These are phyloP conservation scores for Alternaria solani DNA, from an alignment of 2,329 filamentous ascomycete genomes.

Conservation along the genomic window DNA sequence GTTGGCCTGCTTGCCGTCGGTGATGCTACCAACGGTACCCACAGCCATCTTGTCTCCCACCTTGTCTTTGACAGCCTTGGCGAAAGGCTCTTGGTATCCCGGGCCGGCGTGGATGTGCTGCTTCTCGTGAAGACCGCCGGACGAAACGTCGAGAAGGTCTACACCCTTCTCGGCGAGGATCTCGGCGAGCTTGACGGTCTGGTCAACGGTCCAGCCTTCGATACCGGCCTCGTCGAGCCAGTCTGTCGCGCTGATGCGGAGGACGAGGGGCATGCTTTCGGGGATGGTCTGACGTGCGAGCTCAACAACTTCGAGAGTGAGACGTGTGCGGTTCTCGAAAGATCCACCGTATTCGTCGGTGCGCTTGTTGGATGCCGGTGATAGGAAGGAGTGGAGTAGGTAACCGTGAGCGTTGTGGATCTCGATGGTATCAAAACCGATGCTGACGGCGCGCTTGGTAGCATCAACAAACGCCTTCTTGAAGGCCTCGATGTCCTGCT, in stretches of 20 bases:
- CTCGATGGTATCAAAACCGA: constrained; percentile 80
- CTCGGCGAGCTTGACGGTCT: constrained; percentile 70
- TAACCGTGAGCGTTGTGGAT: constrained; percentile 85
- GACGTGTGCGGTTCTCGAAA: constrained; percentile 74
- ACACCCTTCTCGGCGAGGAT: constrained; percentile 76
- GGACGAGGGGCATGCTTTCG: constrained; percentile 72
- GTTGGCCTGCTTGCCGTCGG: constrained; percentile 70
- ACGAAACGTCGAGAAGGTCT: constrained; percentile 84
- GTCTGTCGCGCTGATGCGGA: constrained; percentile 77
- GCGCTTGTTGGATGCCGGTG: constrained; percentile 73
- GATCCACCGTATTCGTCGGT: constrained; percentile 73
- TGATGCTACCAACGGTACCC: constrained; percentile 78
- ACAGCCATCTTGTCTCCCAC: constrained; percentile 77
- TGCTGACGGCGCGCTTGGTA: constrained; percentile 61
- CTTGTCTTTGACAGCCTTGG: constrained; percentile 73
- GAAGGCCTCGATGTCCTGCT: constrained; percentile 71
- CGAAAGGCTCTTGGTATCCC: constrained; percentile 78
- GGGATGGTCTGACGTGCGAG: constrained; percentile 70
- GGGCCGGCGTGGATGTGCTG: constrained; percentile 69
- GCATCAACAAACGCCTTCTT: constrained; percentile 70
- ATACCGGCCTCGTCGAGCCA: constrained; percentile 71
- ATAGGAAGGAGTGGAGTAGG: constrained; percentile 74
- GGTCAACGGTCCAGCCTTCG: constrained; percentile 72
- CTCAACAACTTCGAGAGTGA: constrained; percentile 73
- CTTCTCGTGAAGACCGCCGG: constrained; percentile 71